These are phyloP conservation scores for Rhododendron ovatum DNA, from an alignment of 148 eudicot genomes.

Conservation along the genomic window DNA sequence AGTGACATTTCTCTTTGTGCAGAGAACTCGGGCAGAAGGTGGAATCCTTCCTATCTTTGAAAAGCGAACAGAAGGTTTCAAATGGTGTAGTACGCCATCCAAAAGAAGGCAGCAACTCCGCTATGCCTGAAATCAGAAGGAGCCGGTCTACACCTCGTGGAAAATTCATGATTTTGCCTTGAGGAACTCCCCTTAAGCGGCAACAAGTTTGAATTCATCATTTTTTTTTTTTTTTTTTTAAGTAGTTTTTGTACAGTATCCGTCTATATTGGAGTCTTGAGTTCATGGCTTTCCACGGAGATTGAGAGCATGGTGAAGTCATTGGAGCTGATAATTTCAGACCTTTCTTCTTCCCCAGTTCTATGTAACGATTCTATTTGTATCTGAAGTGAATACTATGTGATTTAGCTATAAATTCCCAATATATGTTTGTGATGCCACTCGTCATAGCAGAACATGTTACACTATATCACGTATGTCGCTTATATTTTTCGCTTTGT, in stretches of 20 bases:
- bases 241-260: slow-evolving; percentile 15
- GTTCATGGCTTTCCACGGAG: not conserved
- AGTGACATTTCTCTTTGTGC: slow-evolving; percentile 17
- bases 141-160: slow-evolving; percentile 87
- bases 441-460: not conserved
- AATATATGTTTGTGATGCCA: not conserved
- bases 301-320: slow-evolving; percentile 8
- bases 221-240: slow-evolving; percentile 7
- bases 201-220: not conserved
- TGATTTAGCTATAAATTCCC: not conserved
- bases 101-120: slow-evolving; percentile 43
- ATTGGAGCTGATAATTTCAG: not conserved
- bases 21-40: slow-evolving; percentile 41
- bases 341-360: slow-evolving; percentile 2
- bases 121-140: slow-evolving; percentile 49
- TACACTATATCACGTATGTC: not conserved
- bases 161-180: slow-evolving; percentile 48
- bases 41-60: slow-evolving; percentile 32
- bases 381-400: not conserved
- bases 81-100: slow-evolving; percentile 28
- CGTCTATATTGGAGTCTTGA: not conserved
- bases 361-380: not conserved
- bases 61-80: slow-evolving; percentile 39
- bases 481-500: not conserved
- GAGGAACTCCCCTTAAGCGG: slow-evolving; percentile 3